Conservation (phyloP, 2,329 filamentous ascomycete species). For the Fusarium heterosporum region DNA sequence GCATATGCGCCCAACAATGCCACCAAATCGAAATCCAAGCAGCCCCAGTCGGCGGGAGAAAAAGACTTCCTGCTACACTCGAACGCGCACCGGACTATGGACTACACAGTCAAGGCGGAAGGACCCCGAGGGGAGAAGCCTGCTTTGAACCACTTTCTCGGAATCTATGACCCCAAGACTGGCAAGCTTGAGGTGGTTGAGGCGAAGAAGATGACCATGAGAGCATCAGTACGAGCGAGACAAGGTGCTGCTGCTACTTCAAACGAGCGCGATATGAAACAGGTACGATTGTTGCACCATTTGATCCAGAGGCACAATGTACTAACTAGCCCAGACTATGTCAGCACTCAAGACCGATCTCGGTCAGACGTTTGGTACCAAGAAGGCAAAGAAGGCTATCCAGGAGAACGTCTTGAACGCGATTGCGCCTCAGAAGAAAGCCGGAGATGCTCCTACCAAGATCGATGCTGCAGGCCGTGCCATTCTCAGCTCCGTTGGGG, state of each 20-base stretch:
- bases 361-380: conserved; percentile 84
- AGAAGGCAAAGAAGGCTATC: conserved; percentile 85
- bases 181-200: conserved; percentile 71
- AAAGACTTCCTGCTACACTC: conserved; percentile 69
- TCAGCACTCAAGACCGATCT: conserved; percentile 75
- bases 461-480: conserved; percentile 67
- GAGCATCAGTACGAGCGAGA: conserved; percentile 67
- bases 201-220: conserved; percentile 72
- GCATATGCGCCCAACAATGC: conserved; percentile 59
- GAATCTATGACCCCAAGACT: conserved; percentile 70
- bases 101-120: conserved; percentile 69
- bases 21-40: conserved; percentile 52
- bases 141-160: conserved; percentile 72
- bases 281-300: conserved; percentile 39
- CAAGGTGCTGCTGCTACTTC: conserved; percentile 62
- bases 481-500: conserved; percentile 72
- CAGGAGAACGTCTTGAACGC: conserved; percentile 76
- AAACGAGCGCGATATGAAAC: conserved; percentile 48
- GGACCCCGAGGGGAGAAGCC: conserved; percentile 48
- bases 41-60: conserved; percentile 55
- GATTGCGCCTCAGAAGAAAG: conserved; percentile 62
- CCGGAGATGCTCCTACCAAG: conserved; percentile 56
- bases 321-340: conserved; percentile 61
- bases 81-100: conserved; percentile 65
- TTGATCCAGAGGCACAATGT: background rate